Conservation (phyloP, 1,284 basidiomycete species). For the Tilletia walkeri region DNA sequence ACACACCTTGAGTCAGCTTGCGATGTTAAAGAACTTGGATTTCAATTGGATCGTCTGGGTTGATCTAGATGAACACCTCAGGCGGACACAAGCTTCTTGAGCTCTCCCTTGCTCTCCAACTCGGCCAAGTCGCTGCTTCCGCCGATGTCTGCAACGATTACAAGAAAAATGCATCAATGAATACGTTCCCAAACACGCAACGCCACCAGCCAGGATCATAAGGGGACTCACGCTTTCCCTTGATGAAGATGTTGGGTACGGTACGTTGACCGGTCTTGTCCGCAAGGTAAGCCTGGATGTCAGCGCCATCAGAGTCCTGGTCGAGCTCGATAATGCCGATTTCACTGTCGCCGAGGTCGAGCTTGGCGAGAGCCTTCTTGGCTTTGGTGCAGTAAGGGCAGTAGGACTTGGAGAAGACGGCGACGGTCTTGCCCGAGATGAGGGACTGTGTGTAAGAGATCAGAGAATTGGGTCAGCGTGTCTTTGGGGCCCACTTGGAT, state of each 20-base stretch:
- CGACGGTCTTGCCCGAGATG: constrained; percentile 52
- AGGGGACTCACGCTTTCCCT: constrained; percentile 35
- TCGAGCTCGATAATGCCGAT: constrained; percentile 57
- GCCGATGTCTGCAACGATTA: constrained; percentile 46
- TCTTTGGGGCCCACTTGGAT: neutral
- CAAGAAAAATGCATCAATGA: neutral
- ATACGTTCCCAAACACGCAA: neutral
- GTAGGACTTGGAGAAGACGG: constrained; percentile 57
- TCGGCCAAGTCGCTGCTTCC: constrained; percentile 50
- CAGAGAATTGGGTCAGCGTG: neutral
- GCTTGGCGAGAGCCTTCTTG: constrained; percentile 52
- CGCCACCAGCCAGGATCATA: neutral
- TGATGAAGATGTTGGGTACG: constrained; percentile 59
- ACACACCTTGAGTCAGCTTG: no score
- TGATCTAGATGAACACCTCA: neutral
- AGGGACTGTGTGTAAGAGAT: constrained; percentile 30
- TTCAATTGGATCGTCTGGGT: no score
- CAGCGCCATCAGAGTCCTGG: constrained; percentile 48
- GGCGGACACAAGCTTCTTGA: constrained; percentile 49
- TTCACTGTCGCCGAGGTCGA: constrained; percentile 46
- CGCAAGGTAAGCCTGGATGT: constrained; percentile 54
- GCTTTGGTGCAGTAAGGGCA: constrained; percentile 49
- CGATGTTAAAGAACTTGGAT: no score
- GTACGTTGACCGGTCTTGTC: constrained; percentile 58
- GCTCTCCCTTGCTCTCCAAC: constrained; percentile 48